Base-by-base conservation (phyloP, 352 stramenopile species). In the Pythium phragmitis region DNA sequence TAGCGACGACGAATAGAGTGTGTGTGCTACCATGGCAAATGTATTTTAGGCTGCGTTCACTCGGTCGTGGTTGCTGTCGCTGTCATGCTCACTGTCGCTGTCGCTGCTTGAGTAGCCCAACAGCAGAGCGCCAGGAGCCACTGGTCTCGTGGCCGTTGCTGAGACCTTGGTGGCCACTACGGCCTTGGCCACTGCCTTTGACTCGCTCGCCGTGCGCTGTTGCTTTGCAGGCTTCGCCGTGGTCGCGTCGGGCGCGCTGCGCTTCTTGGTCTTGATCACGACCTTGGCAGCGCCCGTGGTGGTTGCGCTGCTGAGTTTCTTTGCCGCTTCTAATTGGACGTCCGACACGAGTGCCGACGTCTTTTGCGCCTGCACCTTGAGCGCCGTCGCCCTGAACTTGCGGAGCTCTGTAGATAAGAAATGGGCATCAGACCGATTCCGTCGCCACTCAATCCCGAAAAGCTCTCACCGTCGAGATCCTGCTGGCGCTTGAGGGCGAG, bases 221-320 rank as follows among this genome's bases (percentile, higher is more conserved):
- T 63, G 26, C 46, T 68, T 61, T 14, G 36, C 2, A 8, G 11
- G 4, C 14, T 19, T 12, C 14, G 33, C 19, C 17, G 43, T 8
- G 26, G 7, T 46, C 39, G 39, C 39, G 7, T 21, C 39, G 3
- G 42, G 11, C 1, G 55, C 57, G 9, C 36, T 57, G 45, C 82
- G 75, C 47, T 86, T 91, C 70, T 87, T 91, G 28, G 75, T 65
- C 33, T 80, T 88, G 37, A 91, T 63, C 16, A 76, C 67, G 57
- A 88, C 65, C 16, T 75, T 49, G 5, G 42, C 8, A 23, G 60
- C 59, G 48, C 66, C 7, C 12, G 8, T 70, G 17, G 68, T 30
- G 57, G 19, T 59, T 13, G 34, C 19, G 37, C 30, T 41, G 43
- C 62, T 33, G 39, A 12, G 28, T 43, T 39, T 56, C 53, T 39